Evolutionary conservation across 345 rosid genomes (phyloP), one percentile per base, ranked within the genome.

Genomic region (Raphanus raphanistrum): DNA sequence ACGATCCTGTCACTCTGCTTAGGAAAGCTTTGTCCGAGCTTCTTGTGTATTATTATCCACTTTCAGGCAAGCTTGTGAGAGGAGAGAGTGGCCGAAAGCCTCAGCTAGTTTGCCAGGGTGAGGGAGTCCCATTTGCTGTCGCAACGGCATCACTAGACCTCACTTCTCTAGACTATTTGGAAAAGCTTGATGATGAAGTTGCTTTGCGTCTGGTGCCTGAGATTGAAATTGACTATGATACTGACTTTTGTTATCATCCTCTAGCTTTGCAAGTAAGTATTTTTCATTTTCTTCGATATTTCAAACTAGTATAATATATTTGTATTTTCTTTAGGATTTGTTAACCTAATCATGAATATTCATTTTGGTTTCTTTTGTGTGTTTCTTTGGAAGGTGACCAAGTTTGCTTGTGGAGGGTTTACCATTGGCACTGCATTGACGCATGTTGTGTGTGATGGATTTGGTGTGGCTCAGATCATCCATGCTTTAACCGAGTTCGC

Each of bases 31-130:
- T 58, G 63, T 58, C 63, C 31, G 63, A 58, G 12, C 63, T 58
- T 21, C 63, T 58, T 58, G 63, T 58, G 32, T 26, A 58, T 26
- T 58, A 58, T 4, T 58, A 58, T 58, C 63, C 63, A 58, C 63
- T 58, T 58, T 58, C 63, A 58, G 63, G 63, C 16, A 57, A 57
- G 61, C 61, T 57, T 3, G 28, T 57, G 61, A 57, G 61, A 57
- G 29, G 61, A 4, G 61, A 57, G 13, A 57, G 28, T 21, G 61
- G 61, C 11, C 61, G 61, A 21, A 57, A 57, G 29, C 12, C 28
- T 57, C 61, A 57, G 61, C 61, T 57, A 57, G 29, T 57, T 57
- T 57, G 61, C 28, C 29, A 7, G 5, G 61, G 61, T 9, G 61
- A 57, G 61, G 61, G 61, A 8, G 29, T 57, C 29, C 61, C 61